These are phyloP conservation scores for Diversispora epigaea DNA, from an alignment of 192 early-diverging fungal genomes.

Conservation along the genomic window DNA sequence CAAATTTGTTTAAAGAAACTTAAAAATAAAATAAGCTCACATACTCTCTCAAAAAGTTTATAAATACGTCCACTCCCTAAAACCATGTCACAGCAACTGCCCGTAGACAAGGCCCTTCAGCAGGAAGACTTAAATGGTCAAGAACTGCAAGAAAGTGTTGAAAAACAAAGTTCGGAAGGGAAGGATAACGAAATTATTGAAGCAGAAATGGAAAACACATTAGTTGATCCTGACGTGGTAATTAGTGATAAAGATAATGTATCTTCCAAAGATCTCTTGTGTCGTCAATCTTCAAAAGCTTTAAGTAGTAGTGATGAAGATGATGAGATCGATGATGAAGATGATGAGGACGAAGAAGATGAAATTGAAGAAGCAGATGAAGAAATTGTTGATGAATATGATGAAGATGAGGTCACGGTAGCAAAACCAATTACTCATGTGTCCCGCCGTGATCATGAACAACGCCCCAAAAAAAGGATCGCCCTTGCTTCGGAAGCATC, in stretches of 20 bases:
- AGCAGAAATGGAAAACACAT: conserved; percentile 5
- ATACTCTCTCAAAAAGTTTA: not conserved
- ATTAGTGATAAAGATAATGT: conserved; percentile 10
- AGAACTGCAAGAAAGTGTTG: not conserved
- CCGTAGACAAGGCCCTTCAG: conserved; percentile 10
- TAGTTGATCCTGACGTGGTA: conserved; percentile 3
- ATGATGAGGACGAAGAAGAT: conserved; percentile 35
- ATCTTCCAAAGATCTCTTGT: not conserved
- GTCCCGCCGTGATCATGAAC: conserved; percentile 13
- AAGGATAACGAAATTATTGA: not conserved
- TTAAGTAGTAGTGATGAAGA: conserved; percentile 34
- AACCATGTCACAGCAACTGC: conserved; percentile 22
- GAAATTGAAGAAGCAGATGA: conserved; percentile 32
- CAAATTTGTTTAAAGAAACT: too few species aligned
- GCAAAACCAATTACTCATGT: conserved; percentile 28
- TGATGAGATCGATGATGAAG: conserved; percentile 40
- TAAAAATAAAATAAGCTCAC: too few species aligned
- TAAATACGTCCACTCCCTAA: not conserved
- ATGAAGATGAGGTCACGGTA: conserved; percentile 25
- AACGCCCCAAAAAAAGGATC: conserved; percentile 28
- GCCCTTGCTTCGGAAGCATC: conserved; percentile 28
- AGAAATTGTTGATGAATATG: conserved; percentile 25
- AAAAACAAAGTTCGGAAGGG: not conserved
- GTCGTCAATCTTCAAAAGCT: conserved; percentile 8
- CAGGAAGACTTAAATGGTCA: conserved; percentile 7